Percentiles rank a stretch among this genome's conserved stretches.
Evolutionary conservation across 192 early-diverging fungal genomes (phyloP).

Genomic region (Oehlia diaphana): DNA sequence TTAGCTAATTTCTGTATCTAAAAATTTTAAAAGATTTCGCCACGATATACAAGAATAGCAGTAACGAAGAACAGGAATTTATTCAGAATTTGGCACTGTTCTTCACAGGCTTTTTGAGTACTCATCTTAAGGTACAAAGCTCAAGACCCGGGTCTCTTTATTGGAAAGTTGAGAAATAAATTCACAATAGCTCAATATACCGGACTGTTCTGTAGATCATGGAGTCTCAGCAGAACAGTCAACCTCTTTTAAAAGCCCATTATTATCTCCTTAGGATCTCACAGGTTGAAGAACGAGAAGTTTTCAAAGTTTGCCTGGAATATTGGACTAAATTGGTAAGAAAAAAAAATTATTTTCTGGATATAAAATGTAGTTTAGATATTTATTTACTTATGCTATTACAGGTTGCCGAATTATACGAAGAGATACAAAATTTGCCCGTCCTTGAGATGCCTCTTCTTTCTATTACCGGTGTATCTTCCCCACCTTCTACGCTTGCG

Average conservation of each 20-base stretch:
- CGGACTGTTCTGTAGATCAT: conserved; percentile 44
- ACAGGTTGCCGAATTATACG: conserved; percentile 81
- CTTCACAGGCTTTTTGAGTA: conserved; percentile 80
- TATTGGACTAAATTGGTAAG: conserved; percentile 93
- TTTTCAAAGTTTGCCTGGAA: conserved; percentile 97
- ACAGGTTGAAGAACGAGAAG: conserved; percentile 90
- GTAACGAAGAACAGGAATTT: conserved; percentile 91
- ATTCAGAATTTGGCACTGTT: conserved; percentile 96
- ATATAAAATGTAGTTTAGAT: background rate
- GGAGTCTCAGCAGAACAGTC: conserved; percentile 57
- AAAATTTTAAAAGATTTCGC: conserved; percentile 64
- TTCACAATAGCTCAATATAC: conserved; percentile 4
- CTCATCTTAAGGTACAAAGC: conserved; percentile 75
- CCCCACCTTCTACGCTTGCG: conserved; percentile 39
- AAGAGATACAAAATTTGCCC: conserved; percentile 71
- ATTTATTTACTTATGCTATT: background rate
- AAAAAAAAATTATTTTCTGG: background rate
- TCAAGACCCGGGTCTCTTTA: background rate
- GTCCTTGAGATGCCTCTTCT: conserved; percentile 55
- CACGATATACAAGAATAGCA: conserved; percentile 76
- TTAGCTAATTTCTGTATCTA: background rate
- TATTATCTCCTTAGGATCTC: conserved; percentile 89
- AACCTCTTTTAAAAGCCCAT: conserved; percentile 75
- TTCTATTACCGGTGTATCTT: conserved; percentile 48
- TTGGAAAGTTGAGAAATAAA: conserved; percentile 13